Base-by-base conservation (phyloP, 2,329 filamentous ascomycete genomes). In the Trichoderma pleuroti region DNA sequence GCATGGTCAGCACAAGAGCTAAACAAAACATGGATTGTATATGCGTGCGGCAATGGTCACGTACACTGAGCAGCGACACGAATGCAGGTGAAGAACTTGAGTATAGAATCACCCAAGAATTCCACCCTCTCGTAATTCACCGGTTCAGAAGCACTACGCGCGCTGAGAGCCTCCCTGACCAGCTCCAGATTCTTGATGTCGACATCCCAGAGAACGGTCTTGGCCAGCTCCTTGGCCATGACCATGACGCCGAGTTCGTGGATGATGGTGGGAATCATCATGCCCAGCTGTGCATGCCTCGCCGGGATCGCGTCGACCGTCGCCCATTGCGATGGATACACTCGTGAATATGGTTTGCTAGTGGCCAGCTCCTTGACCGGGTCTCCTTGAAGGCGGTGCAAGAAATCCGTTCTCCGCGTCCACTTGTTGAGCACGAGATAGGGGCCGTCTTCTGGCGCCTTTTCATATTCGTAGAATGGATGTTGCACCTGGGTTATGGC, bases 91-190 rank as follows among this genome's bases (percentile, higher is more conserved):
- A 88, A 88, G 70, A 91, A 87, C 76, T 98, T 98, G 46, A 98
- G 84, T 2, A 97, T 84, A 0, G 89, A 90, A 76, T 98, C 95
- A 0, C 96, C 96, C 0, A 98, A 82, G 74, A 97, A 97, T 77
- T 98, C 96, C 0, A 97, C 83, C 3, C 92, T 85, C 75, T 98
- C 92, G 77, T 98, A 98, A 73, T 97, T 87, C 0, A 84, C 85
- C 1, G 82, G 78, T 61, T 90, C 88, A 3, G 80, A 77, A 0
- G 92, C 89, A 1, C 84, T 84, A 0, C 90, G 87, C 0, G 92
- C 84, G 64, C 87, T 92, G 63, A 97, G 90, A 1, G 94, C 93
- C 11, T 88, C 90, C 1, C 89, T 78, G 0, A 97, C 77, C 39
- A 91, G 81, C 0, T 82, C 79, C 4, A 88, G 73, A 73, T 91